Evolutionary conservation across 371 early-diverging fungal genomes (phyloP).

Genomic region (Mucor irregularis): DNA sequence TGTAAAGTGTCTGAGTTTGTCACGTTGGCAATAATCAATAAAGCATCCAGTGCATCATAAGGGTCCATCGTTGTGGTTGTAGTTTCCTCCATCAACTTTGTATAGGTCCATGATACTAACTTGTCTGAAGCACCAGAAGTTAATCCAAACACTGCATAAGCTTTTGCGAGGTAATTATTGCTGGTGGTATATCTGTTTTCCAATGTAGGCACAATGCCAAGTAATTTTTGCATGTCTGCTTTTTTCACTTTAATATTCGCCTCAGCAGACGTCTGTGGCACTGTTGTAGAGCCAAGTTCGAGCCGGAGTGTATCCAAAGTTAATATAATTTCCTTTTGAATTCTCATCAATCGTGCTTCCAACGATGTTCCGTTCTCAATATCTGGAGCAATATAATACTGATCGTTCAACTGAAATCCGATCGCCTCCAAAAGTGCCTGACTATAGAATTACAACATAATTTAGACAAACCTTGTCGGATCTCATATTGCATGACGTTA

Average conservation of each 20-base stretch:
- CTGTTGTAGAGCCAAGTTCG: slow-evolving; percentile 15
- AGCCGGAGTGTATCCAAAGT: slow-evolving; percentile 18
- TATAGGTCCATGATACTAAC: slow-evolving; percentile 53
- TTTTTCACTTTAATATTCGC: slow-evolving; percentile 7
- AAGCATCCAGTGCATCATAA: slow-evolving; percentile 39
- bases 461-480: neutral
- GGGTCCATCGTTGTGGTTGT: slow-evolving; percentile 11
- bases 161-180: slow-evolving; percentile 23
- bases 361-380: slow-evolving; percentile 6
- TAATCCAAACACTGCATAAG: slow-evolving; percentile 46
- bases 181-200: slow-evolving; percentile 7
- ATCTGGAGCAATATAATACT: slow-evolving; percentile 39
- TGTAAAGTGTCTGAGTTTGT: slow-evolving; percentile 39
- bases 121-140: slow-evolving; percentile 47
- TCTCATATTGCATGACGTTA: slow-evolving; percentile 18
- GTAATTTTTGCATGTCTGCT: slow-evolving; percentile 10
- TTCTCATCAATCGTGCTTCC: slow-evolving; percentile 11
- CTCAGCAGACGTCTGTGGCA: slow-evolving; percentile 6
- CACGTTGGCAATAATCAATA: slow-evolving; percentile 39
- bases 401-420: slow-evolving; percentile 35
- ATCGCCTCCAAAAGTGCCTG: slow-evolving; percentile 32
- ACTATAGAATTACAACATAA: slow-evolving; percentile 14
- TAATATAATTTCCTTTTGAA: slow-evolving; percentile 30
- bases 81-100: slow-evolving; percentile 35
- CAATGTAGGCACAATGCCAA: slow-evolving; percentile 18